Evolutionary conservation across 805 yeast species (phyloP).

Genomic region (Candida maltosa): DNA sequence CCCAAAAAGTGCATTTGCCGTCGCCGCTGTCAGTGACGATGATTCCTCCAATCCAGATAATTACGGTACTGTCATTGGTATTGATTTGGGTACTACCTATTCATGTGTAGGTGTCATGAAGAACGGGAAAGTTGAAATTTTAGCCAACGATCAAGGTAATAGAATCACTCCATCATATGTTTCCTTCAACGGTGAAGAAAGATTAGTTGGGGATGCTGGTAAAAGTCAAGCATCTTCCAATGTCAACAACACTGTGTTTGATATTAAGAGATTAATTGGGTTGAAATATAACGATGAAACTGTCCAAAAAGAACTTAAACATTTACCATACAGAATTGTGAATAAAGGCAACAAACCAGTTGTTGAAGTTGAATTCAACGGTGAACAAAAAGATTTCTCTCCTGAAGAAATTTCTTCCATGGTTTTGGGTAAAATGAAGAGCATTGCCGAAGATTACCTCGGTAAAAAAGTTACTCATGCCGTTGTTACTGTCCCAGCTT

Average conservation of each 20-base stretch:
- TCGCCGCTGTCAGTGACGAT: constrained; percentile 18
- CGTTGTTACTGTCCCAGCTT: constrained; percentile 95
- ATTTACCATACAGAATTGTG: constrained; percentile 79
- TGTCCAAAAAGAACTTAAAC: constrained; percentile 57
- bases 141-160: constrained; percentile 98
- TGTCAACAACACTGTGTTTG: constrained; percentile 87
- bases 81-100: constrained; percentile 86
- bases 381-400: constrained; percentile 81
- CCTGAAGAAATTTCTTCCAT: constrained; percentile 95
- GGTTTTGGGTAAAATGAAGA: constrained; percentile 87
- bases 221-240: constrained; percentile 96
- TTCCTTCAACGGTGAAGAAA: constrained; percentile 89
- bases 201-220: constrained; percentile 95
- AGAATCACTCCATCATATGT: constrained; percentile 96
- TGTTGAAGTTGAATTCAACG: constrained; percentile 77
- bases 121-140: constrained; percentile 89
- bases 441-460: constrained; percentile 84
- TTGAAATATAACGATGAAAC: constrained; percentile 79
- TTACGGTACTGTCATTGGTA: constrained; percentile 59
- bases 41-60: constrained; percentile 25
- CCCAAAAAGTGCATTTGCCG: constrained; percentile 12
- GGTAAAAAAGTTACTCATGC: constrained; percentile 65
- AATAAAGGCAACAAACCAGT: constrained; percentile 75
- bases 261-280: constrained; percentile 92
- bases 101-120: constrained; percentile 95